Base-by-base conservation (phyloP, 148 eudicot species). In the Drosera capensis region DNA sequence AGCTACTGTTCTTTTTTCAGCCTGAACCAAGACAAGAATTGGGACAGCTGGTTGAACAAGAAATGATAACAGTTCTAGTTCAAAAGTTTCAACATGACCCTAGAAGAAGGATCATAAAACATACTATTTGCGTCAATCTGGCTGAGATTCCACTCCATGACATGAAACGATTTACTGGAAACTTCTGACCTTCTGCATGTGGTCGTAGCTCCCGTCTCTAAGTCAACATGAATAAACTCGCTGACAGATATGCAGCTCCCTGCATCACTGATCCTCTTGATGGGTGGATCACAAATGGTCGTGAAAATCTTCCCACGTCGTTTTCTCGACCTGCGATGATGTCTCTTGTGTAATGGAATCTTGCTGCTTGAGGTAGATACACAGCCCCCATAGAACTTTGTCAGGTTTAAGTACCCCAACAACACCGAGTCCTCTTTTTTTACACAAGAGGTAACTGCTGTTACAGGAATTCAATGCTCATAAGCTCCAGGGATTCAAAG, bases 121-220 rank as follows among this genome's bases (percentile, higher is more conserved):
- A 40, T 70, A 78, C 87, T 78, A 55, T 75, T 62, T 51, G 46
- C 62, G 45, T 66, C 77, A 11, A 52, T 57, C 48, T 58, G 74
- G 40, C 58, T 65, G 70, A 56, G 52, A 30, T 65, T 74, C 48
- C 62, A 53, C 63, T 73, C 64, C 22, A 60, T 60, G 15, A 57
- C 50, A 38, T 56, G 66, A 48, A 57, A 77, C 2, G 73, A 52
- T 52, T 58, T 68, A 37, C 60, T 67, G 16, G 80, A 63, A 41
- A 67, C 70, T 20, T 71, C 73, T 4, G 79, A 67, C 41, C 70
- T 66, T 26, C 75, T 51, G 40, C 68, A 67, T 51, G 68, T 59
- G 37, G 71, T 48, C 1, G 70, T 53, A 3, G 60, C 64, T 25
- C 63, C 69, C 46, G 58, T 68, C 45, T 70, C 71, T 21, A 64